phyloP scores from a whole-genome alignment of 1,284 basidiomycete species.

The Fistulinella staudtii region DNA sequence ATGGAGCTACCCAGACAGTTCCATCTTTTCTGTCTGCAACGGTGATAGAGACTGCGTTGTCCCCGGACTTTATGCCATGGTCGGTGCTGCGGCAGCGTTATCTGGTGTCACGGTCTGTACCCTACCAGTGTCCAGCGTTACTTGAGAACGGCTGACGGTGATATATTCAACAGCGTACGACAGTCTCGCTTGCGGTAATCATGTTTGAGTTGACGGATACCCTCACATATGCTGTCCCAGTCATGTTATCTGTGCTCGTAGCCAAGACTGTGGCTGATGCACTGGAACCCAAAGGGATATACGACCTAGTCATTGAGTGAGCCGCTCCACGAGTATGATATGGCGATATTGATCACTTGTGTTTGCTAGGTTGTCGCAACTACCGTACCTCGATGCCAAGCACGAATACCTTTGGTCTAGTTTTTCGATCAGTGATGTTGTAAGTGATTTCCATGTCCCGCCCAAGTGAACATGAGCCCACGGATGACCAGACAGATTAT shows the following conservation, averaged over 20 bases:
- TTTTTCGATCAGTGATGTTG: slow-evolving; percentile 71
- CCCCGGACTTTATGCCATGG: slow-evolving; percentile 89
- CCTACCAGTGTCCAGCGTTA: too few species aligned
- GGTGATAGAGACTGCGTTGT: slow-evolving; percentile 69
- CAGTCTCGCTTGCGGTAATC: slow-evolving; percentile 93
- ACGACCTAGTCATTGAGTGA: slow-evolving; percentile 90
- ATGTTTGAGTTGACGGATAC: slow-evolving; percentile 98
- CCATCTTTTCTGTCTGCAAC: slow-evolving; percentile 65
- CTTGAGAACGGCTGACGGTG: too few species aligned
- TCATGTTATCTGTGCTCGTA: slow-evolving; percentile 88
- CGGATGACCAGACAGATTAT: slow-evolving; percentile 49
- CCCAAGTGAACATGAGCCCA: background rate
- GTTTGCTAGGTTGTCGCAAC: slow-evolving; percentile 53
- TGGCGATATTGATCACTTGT: background rate
- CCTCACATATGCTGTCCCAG: slow-evolving; percentile 90
- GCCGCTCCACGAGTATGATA: slow-evolving; percentile 25
- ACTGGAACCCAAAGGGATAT: slow-evolving; percentile 91
- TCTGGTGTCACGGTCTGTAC: slow-evolving; percentile 79
- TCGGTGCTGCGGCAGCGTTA: slow-evolving; percentile 84
- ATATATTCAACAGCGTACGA: slow-evolving; percentile 68
- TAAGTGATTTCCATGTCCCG: slow-evolving; percentile 39
- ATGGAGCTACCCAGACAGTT: slow-evolving; percentile 57
- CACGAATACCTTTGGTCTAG: slow-evolving; percentile 85
- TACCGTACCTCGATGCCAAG: slow-evolving; percentile 90
- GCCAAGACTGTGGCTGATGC: slow-evolving; percentile 93